These are phyloP conservation scores for Mikania micrantha DNA, from an alignment of 129 eudicot species.

Conservation along the genomic window DNA sequence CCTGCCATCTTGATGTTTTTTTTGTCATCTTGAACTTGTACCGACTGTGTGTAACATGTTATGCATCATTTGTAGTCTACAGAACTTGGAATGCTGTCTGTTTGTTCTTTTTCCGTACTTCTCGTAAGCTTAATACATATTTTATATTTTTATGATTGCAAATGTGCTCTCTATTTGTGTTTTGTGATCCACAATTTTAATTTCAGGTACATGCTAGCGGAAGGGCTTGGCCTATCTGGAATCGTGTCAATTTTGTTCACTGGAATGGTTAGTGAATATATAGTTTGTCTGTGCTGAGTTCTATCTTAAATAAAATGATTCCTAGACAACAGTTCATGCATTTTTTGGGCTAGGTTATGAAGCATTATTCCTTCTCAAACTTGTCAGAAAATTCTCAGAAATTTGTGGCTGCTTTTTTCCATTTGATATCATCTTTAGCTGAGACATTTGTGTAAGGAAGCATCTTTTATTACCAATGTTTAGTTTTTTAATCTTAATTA, in stretches of 20 bases:
- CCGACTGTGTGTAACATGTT: constrained; percentile 13
- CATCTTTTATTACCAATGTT: background rate
- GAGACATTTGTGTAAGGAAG: constrained; percentile 90
- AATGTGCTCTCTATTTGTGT: constrained; percentile 10
- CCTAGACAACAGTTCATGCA: background rate
- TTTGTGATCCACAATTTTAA: constrained; percentile 6
- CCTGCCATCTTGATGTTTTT: constrained; percentile 1
- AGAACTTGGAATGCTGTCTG: constrained; percentile 96
- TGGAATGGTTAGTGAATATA: constrained; percentile 77
- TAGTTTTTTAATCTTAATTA: constrained; percentile 1
- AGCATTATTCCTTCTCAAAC: constrained; percentile 85
- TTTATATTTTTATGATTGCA: constrained; percentile 6
- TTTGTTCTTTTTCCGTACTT: constrained; percentile 99
- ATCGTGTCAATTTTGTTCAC: constrained; percentile 97
- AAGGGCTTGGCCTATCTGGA: constrained; percentile 99
- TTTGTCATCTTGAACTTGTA: background rate
- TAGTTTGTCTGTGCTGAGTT: constrained; percentile 1
- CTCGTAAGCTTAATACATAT: constrained; percentile 61
- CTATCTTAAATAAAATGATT: background rate
- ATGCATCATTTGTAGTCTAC: constrained; percentile 60
- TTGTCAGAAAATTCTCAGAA: constrained; percentile 87
- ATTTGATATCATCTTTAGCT: constrained; percentile 95
- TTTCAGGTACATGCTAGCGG: constrained; percentile 93
- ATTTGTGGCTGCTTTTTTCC: constrained; percentile 96
- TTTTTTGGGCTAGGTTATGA: constrained; percentile 71